phyloP scores from a whole-genome alignment of 331 rosid genomes.

The Ulmus americana region DNA sequence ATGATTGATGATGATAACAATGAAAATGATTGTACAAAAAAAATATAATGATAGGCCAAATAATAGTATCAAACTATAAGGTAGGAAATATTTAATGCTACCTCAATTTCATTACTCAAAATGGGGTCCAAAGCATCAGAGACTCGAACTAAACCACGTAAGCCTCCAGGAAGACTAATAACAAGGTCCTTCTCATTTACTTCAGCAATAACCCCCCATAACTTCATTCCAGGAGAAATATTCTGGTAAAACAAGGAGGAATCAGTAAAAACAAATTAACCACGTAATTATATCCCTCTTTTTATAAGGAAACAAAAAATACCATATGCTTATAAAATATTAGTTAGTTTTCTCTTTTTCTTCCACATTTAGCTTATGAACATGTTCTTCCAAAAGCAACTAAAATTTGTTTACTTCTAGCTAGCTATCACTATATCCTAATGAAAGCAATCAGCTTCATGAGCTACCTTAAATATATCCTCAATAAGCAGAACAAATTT shows the following conservation, averaged over 20 bases:
- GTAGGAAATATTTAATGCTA: constrained; percentile 15
- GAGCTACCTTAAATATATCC: too few relatives aligned
- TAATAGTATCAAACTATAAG: background rate
- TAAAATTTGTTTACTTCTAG: too few relatives aligned
- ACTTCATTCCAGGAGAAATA: constrained; percentile 78
- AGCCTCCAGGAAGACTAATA: constrained; percentile 79
- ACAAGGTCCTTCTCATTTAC: constrained; percentile 81
- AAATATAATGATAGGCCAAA: background rate
- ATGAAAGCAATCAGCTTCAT: too few relatives aligned
- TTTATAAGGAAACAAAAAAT: background rate
- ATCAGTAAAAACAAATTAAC: background rate
- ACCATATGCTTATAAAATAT: too few relatives aligned
- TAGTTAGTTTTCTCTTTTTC: background rate
- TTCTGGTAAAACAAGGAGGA: constrained; percentile 46
- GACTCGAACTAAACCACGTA: constrained; percentile 81
- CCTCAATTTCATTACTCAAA: constrained; percentile 46
- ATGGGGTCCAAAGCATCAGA: constrained; percentile 73
- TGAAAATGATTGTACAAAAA: background rate
- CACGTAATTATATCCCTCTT: too few relatives aligned
- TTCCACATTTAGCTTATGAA: background rate
- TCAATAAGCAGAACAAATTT: too few relatives aligned
- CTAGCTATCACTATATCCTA: too few relatives aligned
- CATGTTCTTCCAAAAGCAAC: too few relatives aligned
- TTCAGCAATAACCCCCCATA: constrained; percentile 89
- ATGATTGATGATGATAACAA: background rate